These are phyloP conservation scores for Sphagnum tenellum DNA, from an alignment of 225 moss, liverwort and hornwort genomes.

Conservation along the genomic window DNA sequence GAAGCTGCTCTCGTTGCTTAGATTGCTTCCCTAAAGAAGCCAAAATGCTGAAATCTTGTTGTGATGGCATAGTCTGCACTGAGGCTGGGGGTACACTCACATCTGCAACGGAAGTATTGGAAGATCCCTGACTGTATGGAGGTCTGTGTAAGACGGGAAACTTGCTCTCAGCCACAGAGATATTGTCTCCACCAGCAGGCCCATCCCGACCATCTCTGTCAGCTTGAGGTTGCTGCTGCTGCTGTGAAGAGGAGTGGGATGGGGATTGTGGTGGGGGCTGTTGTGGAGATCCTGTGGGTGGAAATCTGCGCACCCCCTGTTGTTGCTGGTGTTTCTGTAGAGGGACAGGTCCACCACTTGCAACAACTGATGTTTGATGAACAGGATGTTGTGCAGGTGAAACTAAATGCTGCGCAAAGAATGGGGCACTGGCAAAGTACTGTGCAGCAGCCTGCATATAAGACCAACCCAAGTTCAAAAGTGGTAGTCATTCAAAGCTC, in stretches of 20 bases:
- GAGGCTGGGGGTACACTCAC: slow-evolving; percentile 23
- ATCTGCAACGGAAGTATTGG: slow-evolving; percentile 6
- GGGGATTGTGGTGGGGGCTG: slow-evolving; percentile 33
- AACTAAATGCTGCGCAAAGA: slow-evolving; percentile 62
- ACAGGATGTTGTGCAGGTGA: slow-evolving; percentile 41
- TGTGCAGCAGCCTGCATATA: slow-evolving; percentile 60
- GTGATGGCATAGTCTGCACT: slow-evolving; percentile 23
- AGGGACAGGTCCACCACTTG: slow-evolving; percentile 13
- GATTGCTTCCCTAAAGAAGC: slow-evolving; percentile 39
- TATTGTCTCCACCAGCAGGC: slow-evolving; percentile 31
- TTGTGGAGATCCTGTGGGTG: slow-evolving; percentile 24
- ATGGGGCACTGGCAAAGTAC: slow-evolving; percentile 50
- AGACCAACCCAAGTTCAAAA: not conserved
- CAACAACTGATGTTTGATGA: slow-evolving; percentile 29
- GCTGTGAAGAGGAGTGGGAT: slow-evolving; percentile 35
- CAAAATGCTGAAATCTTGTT: slow-evolving; percentile 50
- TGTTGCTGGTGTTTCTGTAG: slow-evolving; percentile 31
- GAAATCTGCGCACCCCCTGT: slow-evolving; percentile 36
- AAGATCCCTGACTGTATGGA: slow-evolving; percentile 16
- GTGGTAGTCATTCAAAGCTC: too few species aligned
- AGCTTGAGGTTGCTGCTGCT: slow-evolving; percentile 28
- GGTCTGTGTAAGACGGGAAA: slow-evolving; percentile 32
- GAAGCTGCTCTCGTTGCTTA: slow-evolving; percentile 27
- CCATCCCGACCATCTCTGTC: slow-evolving; percentile 61
- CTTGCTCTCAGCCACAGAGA: slow-evolving; percentile 56